phyloP scores from a whole-genome alignment of 495 filamentous ascomycete species.

The Hamigera avellanea region DNA sequence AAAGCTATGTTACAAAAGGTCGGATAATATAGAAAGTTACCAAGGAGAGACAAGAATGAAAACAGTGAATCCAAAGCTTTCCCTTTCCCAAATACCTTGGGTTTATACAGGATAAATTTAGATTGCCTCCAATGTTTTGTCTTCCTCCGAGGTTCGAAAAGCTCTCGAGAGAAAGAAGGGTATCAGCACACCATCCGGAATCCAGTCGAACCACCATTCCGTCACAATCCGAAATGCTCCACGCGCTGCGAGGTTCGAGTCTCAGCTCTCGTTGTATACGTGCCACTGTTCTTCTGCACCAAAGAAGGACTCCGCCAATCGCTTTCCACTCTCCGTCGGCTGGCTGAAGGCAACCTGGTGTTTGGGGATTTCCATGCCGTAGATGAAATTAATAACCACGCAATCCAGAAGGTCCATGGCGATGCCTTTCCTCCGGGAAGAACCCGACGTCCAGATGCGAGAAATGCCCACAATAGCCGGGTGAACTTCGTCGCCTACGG shows the following conservation, averaged over 20 bases:
- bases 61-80: slow-evolving; percentile 1
- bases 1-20: slow-evolving; percentile 1
- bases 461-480: slow-evolving; percentile 54
- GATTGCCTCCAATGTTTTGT: slow-evolving; percentile 8
- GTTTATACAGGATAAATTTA: slow-evolving; percentile 18
- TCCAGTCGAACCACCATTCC: background rate
- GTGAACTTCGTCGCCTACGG: slow-evolving; percentile 24
- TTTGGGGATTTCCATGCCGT: slow-evolving; percentile 54
- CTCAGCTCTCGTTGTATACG: slow-evolving; percentile 35
- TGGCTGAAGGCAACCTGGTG: slow-evolving; percentile 60
- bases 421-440: slow-evolving; percentile 47
- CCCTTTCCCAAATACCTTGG: slow-evolving; percentile 8
- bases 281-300: slow-evolving; percentile 37
- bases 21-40: no score
- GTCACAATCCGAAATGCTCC: background rate
- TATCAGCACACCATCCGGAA: slow-evolving; percentile 11
- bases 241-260: background rate
- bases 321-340: slow-evolving; percentile 57
- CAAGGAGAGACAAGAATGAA: no score
- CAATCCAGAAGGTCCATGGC: slow-evolving; percentile 51
- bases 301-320: slow-evolving; percentile 54
- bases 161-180: slow-evolving; percentile 9
- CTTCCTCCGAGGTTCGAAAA: no score
- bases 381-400: slow-evolving; percentile 51
- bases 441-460: slow-evolving; percentile 60